Evolutionary conservation across 1,284 basidiomycete genomes (phyloP), one percentile per base, ranked within the genome.

Genomic region (Wallemia hederae): DNA sequence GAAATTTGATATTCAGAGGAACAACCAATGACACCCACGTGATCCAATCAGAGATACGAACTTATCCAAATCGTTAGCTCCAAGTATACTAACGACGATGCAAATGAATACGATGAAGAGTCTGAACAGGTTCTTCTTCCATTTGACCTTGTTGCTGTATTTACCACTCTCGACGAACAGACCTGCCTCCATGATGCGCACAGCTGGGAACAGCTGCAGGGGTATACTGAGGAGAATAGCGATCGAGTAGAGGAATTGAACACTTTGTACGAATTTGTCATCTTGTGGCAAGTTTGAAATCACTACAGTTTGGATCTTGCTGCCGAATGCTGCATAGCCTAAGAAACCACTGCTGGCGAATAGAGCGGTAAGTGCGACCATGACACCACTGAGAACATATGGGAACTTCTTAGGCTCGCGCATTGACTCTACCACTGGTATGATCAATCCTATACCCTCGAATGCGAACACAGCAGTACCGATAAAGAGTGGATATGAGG

Each of bases 381-480:
- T 97, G 61, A 97, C 91, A 9, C 83, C 85, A 1, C 85, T 84
- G 33, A 99, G 72, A 0, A 85, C 88, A 55, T 72, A 74, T 1
- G 92, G 90, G 76, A 98, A 96, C 71, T 87, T 89, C 66, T 80
- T 80, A 1, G 94, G 94, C 70, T 60, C 65, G 58, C 68, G 68
- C 92, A 99, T 98, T 2, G 88, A 81, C 69, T 99, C 91, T 7
- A 88, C 90, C 66, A 98, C 96, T 14, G 94, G 92, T 65, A 98
- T 89, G 63, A 98, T 75, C 75, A 98, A 74, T 59, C 94, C 92
- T 65, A 98, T 88, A 19, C 92, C 92, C 71, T 98, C 94, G 65
- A 98, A 99, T 0, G 94, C 90, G 70, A 97, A 98, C 24, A 98
- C 92, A 2, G 92, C 92, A 19, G 94, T 97, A 25, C 89, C 94